Percentiles rank a stretch among this genome's conserved stretches.
Conservation (phyloP, 75 land plant genomes). For the Pseudotsuga menziesii region DNA sequence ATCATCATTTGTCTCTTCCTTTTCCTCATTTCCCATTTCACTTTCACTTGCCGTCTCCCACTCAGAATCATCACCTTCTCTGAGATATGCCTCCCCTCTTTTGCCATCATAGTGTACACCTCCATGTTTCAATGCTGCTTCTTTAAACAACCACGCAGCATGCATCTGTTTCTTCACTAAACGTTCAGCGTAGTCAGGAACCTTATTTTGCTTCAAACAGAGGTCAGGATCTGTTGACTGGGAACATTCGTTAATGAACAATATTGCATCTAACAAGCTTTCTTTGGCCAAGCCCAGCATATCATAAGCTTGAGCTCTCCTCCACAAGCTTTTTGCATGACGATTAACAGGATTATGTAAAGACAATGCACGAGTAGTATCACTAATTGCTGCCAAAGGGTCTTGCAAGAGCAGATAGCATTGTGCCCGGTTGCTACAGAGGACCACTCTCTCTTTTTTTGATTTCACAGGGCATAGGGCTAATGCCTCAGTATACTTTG, state of each 20-base stretch:
- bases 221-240: constrained; percentile 81
- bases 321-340: constrained; percentile 96
- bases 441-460: constrained; percentile 87
- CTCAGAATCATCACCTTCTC: constrained; percentile 77
- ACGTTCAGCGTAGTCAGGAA: constrained; percentile 93
- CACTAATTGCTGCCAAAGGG: constrained; percentile 82
- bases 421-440: constrained; percentile 96
- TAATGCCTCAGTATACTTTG: constrained; percentile 92
- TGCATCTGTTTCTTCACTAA: constrained; percentile 97
- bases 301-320: constrained; percentile 98
- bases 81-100: constrained; percentile 36
- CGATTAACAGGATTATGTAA: constrained; percentile 92
- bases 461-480: constrained; percentile 81
- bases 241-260: constrained; percentile 95
- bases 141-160: constrained; percentile 91
- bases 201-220: constrained; percentile 70
- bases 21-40: constrained; percentile 62
- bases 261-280: constrained; percentile 94
- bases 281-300: constrained; percentile 91
- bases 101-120: constrained; percentile 49
- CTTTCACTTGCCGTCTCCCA: constrained; percentile 96
- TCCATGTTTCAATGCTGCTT: constrained; percentile 78
- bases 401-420: constrained; percentile 88
- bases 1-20: constrained; percentile 33
- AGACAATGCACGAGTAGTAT: constrained; percentile 90